Evolutionary conservation across 495 filamentous ascomycete species (phyloP), one percentile per base, ranked within the genome.

Genomic region (Penicillium goetzii): DNA sequence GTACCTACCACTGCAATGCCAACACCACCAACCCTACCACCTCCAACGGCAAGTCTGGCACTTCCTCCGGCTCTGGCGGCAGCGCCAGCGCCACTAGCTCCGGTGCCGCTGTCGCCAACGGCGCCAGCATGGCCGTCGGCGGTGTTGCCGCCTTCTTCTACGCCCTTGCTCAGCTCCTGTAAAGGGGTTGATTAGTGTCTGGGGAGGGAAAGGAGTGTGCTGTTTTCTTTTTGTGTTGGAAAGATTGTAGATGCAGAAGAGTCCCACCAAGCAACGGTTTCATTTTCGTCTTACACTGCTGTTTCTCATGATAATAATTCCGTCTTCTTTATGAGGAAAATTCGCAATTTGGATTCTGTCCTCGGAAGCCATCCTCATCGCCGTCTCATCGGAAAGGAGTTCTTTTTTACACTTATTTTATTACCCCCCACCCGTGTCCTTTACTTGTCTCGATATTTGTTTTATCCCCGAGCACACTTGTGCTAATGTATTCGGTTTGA

Each of bases 1-100:
- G 90, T 57, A 81, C 67, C 36, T 89, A 80, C 75, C 78, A 64
- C n/a, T 93, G 90, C 82, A 54, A 70, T 57, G 78, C 62, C 60
- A 70, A 67, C 56, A 80, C 53, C 58, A 33, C 36, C 72, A 61
- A 74, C 82, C 77, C 83, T 51, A 77, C 68, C 67, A 83, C 72
- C 56, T 28, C 63, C 66, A 63, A 55, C 58, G 70, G 62, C 69
- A 73, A 74, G 60, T 77, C 78, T n/a, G 83, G 81, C 59, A 73
- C 75, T 64, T 10, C 50, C 38, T 77, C 74, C 65, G 77, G 78
- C 68, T 78, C 76, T 59, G 47, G 15, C 56, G 21, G 50, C 28
- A 32, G 26, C 60, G 53, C 74, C 54, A 68, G 67, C 45, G 64
- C 76, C 38, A 68, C 81, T 56, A 73, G 75, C 63, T 75, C 74